Evolutionary conservation across 805 yeast genomes (phyloP), one percentile per base, ranked within the genome.

Genomic region (Pichia insulana): DNA sequence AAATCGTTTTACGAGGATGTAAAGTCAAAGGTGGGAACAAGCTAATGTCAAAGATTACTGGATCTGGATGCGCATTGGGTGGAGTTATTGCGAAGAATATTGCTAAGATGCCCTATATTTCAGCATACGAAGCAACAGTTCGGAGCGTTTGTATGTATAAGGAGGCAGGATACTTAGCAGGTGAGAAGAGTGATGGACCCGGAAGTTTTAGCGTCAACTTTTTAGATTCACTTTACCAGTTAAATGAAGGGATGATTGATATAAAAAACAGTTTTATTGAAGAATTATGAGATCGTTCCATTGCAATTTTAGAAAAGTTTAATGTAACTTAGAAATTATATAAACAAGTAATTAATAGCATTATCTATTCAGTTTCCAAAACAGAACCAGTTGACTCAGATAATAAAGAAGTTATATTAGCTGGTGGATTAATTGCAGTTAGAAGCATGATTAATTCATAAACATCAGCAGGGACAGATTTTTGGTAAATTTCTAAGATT

Each of bases 361-460:
- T 3, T 10, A 42, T 25, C 32, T 44, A 47, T 25, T 47, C 50
- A 38, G 50, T 42, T 42, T 47, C 50, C 34, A 40, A 40, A 35
- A 47, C 42, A 18, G 59, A 54, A 30, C 51, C 54, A 36, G 54
- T 50, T 12, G 57, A 49, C 42, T 70, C 71, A 46, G 76, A 76
- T 50, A 87, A 67, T 52, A 83, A 78, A 48, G 76, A 72, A 36
- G 83, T 77, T 50, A 87, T 78, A 40, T 85, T 77, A 43, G 78
- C 74, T 26, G 97, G 97, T 37, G 97, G 97, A 56, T 83, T 75
- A 54, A 85, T 76, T 43, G 95, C 94, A 62, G 90, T 80, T 88
- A 89, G 80, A 74, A 83, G 74, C 54, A 88, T 83, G 53, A 90
- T 74, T 53, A 80, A 70, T 58, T 88, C 96, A 60, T 87, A 80